These are phyloP conservation scores for Microbotryum intermedium DNA, from an alignment of 1,284 basidiomycete genomes.

Conservation along the genomic window DNA sequence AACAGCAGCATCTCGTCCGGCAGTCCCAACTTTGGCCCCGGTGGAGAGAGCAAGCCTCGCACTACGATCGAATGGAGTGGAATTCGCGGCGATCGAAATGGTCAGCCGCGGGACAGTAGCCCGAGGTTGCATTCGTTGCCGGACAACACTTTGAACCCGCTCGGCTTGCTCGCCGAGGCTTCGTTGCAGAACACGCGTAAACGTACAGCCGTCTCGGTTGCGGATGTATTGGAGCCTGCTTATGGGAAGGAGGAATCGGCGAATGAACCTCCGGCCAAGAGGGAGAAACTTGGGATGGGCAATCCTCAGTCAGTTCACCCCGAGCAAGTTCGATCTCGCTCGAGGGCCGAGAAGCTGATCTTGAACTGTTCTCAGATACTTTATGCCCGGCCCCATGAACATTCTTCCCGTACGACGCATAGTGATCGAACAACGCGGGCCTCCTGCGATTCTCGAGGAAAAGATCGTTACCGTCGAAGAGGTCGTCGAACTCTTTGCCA, in stretches of 20 bases:
- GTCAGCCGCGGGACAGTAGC: constrained; percentile 30
- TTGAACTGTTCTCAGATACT: neutral
- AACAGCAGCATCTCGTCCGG: no score
- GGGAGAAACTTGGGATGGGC: constrained; percentile 59
- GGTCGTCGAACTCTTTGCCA: constrained; percentile 67
- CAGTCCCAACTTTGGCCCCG: constrained; percentile 1
- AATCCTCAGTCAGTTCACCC: constrained; percentile 39
- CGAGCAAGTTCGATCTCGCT: neutral
- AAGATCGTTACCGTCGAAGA: constrained; percentile 42
- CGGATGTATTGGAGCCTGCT: constrained; percentile 21
- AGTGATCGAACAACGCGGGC: constrained; percentile 64
- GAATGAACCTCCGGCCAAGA: constrained; percentile 10
- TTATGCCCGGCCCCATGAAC: neutral
- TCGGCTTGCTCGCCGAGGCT: constrained; percentile 83
- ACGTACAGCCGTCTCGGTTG: constrained; percentile 18
- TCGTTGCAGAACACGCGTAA: constrained; percentile 69
- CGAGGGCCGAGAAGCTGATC: neutral
- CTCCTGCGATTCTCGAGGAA: constrained; percentile 40
- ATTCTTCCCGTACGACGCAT: constrained; percentile 73
- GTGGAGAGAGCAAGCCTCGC: constrained; percentile 10
- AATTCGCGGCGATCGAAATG: constrained; percentile 30
- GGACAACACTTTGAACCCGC: constrained; percentile 79
- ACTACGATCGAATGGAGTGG: constrained; percentile 25
- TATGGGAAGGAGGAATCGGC: constrained; percentile 1
- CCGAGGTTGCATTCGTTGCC: constrained; percentile 79